Base-by-base conservation (phyloP, 2,329 filamentous ascomycete species). In the Thielaviopsis euricoi region DNA sequence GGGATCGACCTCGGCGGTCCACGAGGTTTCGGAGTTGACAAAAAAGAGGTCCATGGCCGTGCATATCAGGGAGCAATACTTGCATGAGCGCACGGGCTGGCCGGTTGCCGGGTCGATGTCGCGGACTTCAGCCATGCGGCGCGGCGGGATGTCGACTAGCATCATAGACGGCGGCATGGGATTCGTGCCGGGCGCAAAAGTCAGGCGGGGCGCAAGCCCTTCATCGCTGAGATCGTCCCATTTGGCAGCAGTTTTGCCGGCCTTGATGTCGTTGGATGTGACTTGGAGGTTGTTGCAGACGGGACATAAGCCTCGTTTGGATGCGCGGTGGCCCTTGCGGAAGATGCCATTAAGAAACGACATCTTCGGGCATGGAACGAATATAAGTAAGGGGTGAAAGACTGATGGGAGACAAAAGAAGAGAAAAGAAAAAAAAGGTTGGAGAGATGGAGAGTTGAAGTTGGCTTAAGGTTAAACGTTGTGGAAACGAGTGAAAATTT, bases 131-230 rank as follows among this genome's bases (percentile, higher is more conserved):
- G 58, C 58, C 25, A 60, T 52, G 19, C 58, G 52, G 23, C 37
- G 52, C 25, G 58, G 58, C 21, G 55, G 58, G 17, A 60, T 60
- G 37, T 60, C 55, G 23, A 60, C 26, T 22, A 60, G 33, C 55
- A 58, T 60, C 58, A 60, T 60, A 29, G 58, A 46, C n/a, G 58
- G 58, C 19, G 58, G 58, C 52, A 58, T 60, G 10, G 58, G 58
- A 21, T 58, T 60, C 19, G 56, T 40, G 40, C 51, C 48, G 12
- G 58, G 58, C 6, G 55, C 52, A 22, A 60, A 60, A 19, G 52
- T 25, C 7, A 60, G 46, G 22, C 37, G 46, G 3, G 55, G 55
- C 6, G 37, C 33, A 3, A 52, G 46, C 2, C 52, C 52, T n/a
- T 60, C 58, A 19, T 57, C 55, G 37, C 55, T 52, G 49, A 52